Base-by-base conservation (phyloP, 2,329 filamentous ascomycete species). In the Ascochyta rabiei region DNA sequence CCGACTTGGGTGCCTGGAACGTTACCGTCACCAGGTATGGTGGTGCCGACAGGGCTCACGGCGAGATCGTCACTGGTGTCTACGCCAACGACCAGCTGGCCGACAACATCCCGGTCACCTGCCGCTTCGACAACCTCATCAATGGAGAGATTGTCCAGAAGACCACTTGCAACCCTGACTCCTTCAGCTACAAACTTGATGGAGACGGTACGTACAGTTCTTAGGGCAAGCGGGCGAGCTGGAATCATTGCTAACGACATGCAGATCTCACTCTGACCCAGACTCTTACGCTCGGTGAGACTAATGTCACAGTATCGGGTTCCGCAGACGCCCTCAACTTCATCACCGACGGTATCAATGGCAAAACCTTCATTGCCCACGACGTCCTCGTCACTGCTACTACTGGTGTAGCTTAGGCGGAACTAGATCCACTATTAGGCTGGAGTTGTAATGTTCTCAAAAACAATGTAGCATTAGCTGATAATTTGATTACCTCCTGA, bases 191-290 rank as follows among this genome's bases (percentile, higher is more conserved):
- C 31, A 8, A 16, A 3, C 18, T 45, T 10, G 31, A n/a, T 21
- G 7, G 2, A 5, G 30, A 30, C 10, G 2, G 28, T 30, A 30
- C 3, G 28, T 30, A 30, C 28, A 30, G 5, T 12, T 13, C 4
- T 30, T 15, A 5, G 10, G 12, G 12, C 28, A 30, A 10, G 6
- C 28, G 10, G 26, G 10, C 3, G 8, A 12, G 12, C 6, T 4
- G 10, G 28, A 30, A 10, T 30, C 6, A 28, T 13, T 38, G 33
- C 43, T 46, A n/a, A 46, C 23, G 19, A 19, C 18, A 28, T 4
- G 15, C 43, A 38, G 43, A 46, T n/a, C 43, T 46, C 23, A 37
- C 21, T 18, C 21, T 38, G 43, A 46, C n/a, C 12, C 43, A 46
- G 19, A 46, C 43, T 8, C n/a, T 46, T 6, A 21, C 9, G 12